Base-by-base conservation (phyloP, 2,329 filamentous ascomycete genomes). In the Aureobasidium sp. region DNA sequence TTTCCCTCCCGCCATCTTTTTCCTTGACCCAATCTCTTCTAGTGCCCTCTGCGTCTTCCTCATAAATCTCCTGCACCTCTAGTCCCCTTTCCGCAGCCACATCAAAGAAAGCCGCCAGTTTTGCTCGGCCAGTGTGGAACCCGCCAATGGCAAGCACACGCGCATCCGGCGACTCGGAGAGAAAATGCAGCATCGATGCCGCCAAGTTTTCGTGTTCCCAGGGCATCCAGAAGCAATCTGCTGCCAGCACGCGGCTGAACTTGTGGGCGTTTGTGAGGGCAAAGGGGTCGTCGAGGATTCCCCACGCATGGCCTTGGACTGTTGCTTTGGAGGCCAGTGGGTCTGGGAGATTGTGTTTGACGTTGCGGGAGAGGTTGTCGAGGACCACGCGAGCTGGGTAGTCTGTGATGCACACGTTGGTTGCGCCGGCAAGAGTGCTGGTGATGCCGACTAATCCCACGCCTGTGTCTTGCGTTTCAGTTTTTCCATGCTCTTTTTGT, bases 141-240 rank as follows among this genome's bases (percentile, higher is more conserved):
- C 86, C 87, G 0, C 83, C 87, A 7, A 90, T 79, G n/a, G 87
- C 82, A 75, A 86, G 84, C 56, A 85, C 81, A 37, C 82, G 77
- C 2, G 84, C 82, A 17, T 68, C 71, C 1, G 74, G 67, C 3
- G 69, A 72, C 5, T 70, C 70, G 1, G 71, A 74, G 20, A 90
- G 76, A 69, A 90, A 88, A 73, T 84, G 83, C 5, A 79, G 73
- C 69, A 90, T 83, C 27, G 86, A 88, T 45, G 70, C 73, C 51
- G 80, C 80, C 29, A 91, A 78, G 71, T 86, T 87, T n/a, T 74
- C 79, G 72, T 91, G 88, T 76, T 90, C 82, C 77, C 81, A 82
- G 1, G 84, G 82, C 85, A 90, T 89, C 87, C 88, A 91, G 62
- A 89, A 79, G 69, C 87, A 90, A 73, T 91, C 87, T 65, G 86